phyloP scores from a whole-genome alignment of 345 rosid genomes.

The Citrus sinensis region DVS_A1.0 CM039169.1:2381501-2382000 shows the following conservation, averaged over 20 bases:
- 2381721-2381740: constrained; percentile 57
- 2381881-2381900: too few relatives aligned
- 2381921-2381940: not conserved
- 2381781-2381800: constrained; percentile 59
- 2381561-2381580: constrained; percentile 56
- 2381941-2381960: not conserved
- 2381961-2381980: not conserved
- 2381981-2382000: constrained; percentile 27
- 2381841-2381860: constrained; percentile 61
- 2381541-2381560: constrained; percentile 51
- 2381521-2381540: constrained; percentile 60
- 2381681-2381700: constrained; percentile 74
- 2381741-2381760: constrained; percentile 60
- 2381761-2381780: constrained; percentile 71
- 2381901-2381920: not conserved
- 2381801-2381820: constrained; percentile 80
- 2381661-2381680: constrained; percentile 70
- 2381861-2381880: not conserved
- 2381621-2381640: constrained; percentile 78
- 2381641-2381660: constrained; percentile 83
- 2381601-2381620: constrained; percentile 69
- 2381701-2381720: constrained; percentile 77
- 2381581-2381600: constrained; percentile 55
- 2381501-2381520: constrained; percentile 55
- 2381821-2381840: constrained; percentile 78